Percentiles rank a stretch among this genome's conserved stretches.
These are phyloP conservation scores for Aspergillus avenaceus DNA, from an alignment of 495 filamentous ascomycete genomes.

Conservation along the genomic window DNA sequence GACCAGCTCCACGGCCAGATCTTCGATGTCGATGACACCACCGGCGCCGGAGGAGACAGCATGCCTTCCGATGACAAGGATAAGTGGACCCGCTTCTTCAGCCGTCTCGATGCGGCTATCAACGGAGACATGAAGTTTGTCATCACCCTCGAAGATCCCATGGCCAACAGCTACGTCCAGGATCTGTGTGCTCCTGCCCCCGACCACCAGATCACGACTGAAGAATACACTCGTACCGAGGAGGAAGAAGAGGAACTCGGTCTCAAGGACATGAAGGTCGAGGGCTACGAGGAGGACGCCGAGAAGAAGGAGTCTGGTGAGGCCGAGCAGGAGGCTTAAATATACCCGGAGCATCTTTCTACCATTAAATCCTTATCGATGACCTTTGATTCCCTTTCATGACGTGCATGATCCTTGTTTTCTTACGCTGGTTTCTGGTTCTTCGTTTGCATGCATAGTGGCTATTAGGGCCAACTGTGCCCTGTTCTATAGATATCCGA, in stretches of 20 bases:
- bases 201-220: constrained; percentile 74
- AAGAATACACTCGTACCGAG: constrained; percentile 82
- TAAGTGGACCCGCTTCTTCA: constrained; percentile 81
- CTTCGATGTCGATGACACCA: constrained; percentile 64
- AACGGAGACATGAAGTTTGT: constrained; percentile 77
- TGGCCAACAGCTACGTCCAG: constrained; percentile 91
- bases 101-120: constrained; percentile 69
- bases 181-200: constrained; percentile 67
- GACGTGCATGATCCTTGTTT: constrained; percentile 25
- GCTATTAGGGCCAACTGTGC: constrained; percentile 3
- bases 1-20: constrained; percentile 83
- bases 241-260: constrained; percentile 93
- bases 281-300: constrained; percentile 68
- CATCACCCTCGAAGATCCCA: constrained; percentile 80
- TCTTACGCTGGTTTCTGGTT: constrained; percentile 16
- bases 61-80: constrained; percentile 55
- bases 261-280: constrained; percentile 85
- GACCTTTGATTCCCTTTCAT: constrained; percentile 21
- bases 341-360: too few relatives aligned
- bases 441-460: constrained; percentile 13
- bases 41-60: constrained; percentile 66
- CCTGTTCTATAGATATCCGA: constrained; percentile 24
- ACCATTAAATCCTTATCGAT: constrained; percentile 14
- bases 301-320: constrained; percentile 18
- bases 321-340: constrained; percentile 22